Conservation (phyloP, 1,284 basidiomycete species). For the Trichosporon ovoides region DNA sequence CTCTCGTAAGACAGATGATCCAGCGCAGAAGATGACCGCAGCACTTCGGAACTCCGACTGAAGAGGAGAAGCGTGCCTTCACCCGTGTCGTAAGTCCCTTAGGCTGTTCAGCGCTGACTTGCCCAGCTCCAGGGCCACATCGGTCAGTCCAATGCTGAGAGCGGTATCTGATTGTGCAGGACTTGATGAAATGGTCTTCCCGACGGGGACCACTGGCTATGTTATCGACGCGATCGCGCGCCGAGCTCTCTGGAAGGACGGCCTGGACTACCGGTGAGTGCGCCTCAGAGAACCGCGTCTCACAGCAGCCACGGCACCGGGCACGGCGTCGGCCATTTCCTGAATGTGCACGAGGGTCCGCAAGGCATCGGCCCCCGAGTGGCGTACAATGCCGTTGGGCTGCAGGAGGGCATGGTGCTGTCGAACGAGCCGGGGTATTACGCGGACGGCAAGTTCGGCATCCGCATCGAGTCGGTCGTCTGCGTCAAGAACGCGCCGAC, state of each 20-base stretch:
- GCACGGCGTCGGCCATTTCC: conserved; percentile 85
- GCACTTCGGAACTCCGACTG: conserved; percentile 84
- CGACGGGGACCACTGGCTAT: conserved; percentile 67
- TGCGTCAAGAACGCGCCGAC: conserved; percentile 68
- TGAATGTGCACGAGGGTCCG: conserved; percentile 92
- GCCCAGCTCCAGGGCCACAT: conserved; percentile 81
- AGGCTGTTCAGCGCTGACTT: background rate
- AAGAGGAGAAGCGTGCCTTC: conserved; percentile 79
- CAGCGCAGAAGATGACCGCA: conserved; percentile 36
- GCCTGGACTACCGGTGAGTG: conserved; percentile 58
- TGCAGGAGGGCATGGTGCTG: conserved; percentile 80
- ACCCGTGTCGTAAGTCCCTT: conserved; percentile 62
- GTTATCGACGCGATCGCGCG: conserved; percentile 71
- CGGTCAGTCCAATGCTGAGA: conserved; percentile 29
- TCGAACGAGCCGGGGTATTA: conserved; percentile 95
- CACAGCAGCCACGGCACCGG: conserved; percentile 72
- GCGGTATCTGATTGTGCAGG: background rate
- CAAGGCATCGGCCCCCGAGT: conserved; percentile 80
- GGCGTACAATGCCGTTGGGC: conserved; percentile 55
- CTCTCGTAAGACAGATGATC: conserved; percentile 57
- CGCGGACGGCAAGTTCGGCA: conserved; percentile 83
- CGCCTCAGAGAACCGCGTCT: conserved; percentile 7
- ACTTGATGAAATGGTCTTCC: conserved; percentile 72
- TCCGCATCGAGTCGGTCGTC: conserved; percentile 86
- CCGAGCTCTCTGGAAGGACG: conserved; percentile 82